These are phyloP conservation scores for Polyrhizophydium stewartii DNA, from an alignment of 371 early-diverging fungal species.

Conservation along the genomic window DNA sequence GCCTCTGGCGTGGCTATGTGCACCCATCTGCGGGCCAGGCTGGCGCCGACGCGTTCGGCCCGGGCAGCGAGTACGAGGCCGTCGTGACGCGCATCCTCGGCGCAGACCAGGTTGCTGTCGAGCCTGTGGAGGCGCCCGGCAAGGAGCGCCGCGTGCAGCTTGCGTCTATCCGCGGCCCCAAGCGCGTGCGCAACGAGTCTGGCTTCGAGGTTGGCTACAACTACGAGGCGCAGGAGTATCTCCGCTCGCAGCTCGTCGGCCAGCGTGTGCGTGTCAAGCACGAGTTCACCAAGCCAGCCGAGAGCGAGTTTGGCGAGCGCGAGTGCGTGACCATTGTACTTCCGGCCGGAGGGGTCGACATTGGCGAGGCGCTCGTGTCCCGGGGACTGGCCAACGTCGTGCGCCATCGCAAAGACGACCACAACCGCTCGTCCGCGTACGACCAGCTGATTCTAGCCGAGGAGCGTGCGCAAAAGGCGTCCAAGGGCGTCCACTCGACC, in stretches of 20 bases:
- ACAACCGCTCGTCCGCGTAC: constrained; percentile 80
- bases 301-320: constrained; percentile 73
- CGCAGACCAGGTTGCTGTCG: constrained; percentile 77
- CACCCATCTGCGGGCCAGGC: constrained; percentile 21
- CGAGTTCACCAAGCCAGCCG: constrained; percentile 86
- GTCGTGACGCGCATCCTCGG: constrained; percentile 69
- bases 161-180: constrained; percentile 78
- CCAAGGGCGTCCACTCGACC: constrained; percentile 72
- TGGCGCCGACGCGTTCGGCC: constrained; percentile 19
- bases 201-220: constrained; percentile 77
- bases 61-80: constrained; percentile 58
- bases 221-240: constrained; percentile 78
- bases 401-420: constrained; percentile 81
- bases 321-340: constrained; percentile 82
- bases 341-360: constrained; percentile 53
- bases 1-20: constrained; percentile 76
- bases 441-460: constrained; percentile 83
- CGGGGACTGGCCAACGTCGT: constrained; percentile 81
- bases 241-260: constrained; percentile 84
- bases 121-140: constrained; percentile 39
- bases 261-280: constrained; percentile 72
- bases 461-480: constrained; percentile 59
- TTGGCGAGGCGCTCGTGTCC: constrained; percentile 72
- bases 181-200: constrained; percentile 62
- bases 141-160: constrained; percentile 76